Percentiles rank a stretch among this genome's conserved stretches.
Conservation (phyloP, 139 green algal species). For the Gonium pectorale region DNA sequence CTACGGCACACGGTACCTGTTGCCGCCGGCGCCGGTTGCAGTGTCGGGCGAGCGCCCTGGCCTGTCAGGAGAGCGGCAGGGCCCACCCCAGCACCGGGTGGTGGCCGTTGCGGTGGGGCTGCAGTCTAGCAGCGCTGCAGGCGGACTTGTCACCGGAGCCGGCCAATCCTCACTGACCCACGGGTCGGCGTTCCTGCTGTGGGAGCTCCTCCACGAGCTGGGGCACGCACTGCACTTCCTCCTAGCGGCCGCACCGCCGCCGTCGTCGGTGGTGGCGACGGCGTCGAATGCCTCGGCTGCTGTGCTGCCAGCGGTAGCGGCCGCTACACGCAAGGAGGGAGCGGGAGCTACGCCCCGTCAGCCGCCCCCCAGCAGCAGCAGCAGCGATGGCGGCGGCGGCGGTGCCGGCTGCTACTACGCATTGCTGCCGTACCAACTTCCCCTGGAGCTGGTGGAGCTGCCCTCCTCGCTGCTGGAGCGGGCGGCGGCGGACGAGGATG, state of each 20-base stretch:
- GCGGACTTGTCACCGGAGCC: neutral
- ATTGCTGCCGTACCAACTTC: constrained; percentile 12
- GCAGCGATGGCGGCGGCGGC: neutral
- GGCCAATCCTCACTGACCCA: neutral
- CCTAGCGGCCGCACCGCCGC: constrained; percentile 3
- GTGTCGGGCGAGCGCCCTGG: no score
- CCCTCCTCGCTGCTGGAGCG: constrained; percentile 29
- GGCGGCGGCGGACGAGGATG: neutral
- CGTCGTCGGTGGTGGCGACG: neutral
- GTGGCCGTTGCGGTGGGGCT: constrained; percentile 29
- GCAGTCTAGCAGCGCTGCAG: neutral
- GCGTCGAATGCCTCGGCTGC: no score
- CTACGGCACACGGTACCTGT: constrained; percentile 19
- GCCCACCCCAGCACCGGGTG: no score
- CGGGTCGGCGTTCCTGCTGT: constrained; percentile 23
- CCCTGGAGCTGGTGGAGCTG: constrained; percentile 42
- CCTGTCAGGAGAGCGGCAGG: no score
- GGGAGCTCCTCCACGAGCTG: constrained; percentile 43
- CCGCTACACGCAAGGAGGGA: no score
- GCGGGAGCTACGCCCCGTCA: neutral
- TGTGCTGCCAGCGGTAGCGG: no score
- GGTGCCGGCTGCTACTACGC: neutral
- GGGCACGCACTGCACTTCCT: constrained; percentile 39
- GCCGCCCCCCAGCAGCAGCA: neutral
- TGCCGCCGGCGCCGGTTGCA: constrained; percentile 1